Evolutionary conservation across 176 grass and related monocot genomes (phyloP).

Genomic region (Saccharum spontaneum): DNA sequence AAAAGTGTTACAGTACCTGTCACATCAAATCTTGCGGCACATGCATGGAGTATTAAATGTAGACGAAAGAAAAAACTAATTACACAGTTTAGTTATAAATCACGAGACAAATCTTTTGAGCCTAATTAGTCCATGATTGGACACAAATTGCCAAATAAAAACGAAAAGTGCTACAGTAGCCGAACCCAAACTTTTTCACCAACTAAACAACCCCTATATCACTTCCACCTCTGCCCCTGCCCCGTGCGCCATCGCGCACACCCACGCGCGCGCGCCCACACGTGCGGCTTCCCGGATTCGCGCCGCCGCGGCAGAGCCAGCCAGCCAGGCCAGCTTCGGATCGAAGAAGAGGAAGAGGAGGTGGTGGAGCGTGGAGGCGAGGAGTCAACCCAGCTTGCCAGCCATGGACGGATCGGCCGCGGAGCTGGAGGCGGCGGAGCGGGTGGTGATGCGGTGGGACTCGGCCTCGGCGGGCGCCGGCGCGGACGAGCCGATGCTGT

Average conservation of each 20-base stretch:
- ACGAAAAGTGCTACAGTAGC: no score
- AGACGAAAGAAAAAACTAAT: no score
- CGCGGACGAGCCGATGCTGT: constrained; percentile 57
- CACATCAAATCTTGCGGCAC: no score
- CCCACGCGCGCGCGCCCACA: constrained; percentile 40
- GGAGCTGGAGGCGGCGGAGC: constrained; percentile 65
- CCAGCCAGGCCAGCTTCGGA: constrained; percentile 27
- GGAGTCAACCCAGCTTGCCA: constrained; percentile 37
- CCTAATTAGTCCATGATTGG: no score
- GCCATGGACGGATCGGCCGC: constrained; percentile 57
- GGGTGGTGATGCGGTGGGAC: constrained; percentile 56
- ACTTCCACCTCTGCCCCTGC: constrained; percentile 14
- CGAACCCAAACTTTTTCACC: no score
- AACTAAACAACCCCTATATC: no score
- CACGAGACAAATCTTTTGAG: no score
- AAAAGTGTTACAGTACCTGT: no score
- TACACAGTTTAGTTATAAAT: no score
- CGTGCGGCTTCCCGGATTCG: constrained; percentile 63
- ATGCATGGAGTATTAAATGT: no score
- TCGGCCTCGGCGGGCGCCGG: constrained; percentile 28
- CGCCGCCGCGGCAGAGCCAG: constrained; percentile 41
- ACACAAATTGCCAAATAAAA: no score
- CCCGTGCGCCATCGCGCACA: constrained; percentile 37
- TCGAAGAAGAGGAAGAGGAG: background rate
- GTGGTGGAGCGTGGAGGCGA: constrained; percentile 18